Evolutionary conservation across 2,329 filamentous ascomycete genomes (phyloP), one percentile per base, ranked within the genome.

Genomic region (Trichophaea hybrida): DNA sequence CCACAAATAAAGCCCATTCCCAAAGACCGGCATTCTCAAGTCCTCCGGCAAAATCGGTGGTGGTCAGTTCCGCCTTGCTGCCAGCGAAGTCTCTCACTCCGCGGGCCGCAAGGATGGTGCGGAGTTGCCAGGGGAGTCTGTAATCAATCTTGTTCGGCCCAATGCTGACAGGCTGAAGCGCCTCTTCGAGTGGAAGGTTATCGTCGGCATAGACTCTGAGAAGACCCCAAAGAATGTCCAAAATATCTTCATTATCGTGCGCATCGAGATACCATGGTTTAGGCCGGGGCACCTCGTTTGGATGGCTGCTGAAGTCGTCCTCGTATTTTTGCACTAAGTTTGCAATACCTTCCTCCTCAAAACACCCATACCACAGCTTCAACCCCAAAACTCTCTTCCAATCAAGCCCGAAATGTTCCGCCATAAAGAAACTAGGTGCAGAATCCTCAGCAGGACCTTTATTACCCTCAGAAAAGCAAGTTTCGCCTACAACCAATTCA

Each of bases 311-410:
- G 50, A 97, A 76, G 67, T 95, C 89, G 58, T 83, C 76, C 62
- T 82, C 76, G 72, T 89, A 98, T 33, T 79, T 78, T 48, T 77
- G 73, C 4, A 98, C 83, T 2, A 90, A 90, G 50, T 77, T 75
- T 54, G 84, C 80, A 48, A 96, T 77, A 38, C 82, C 78, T 49
- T 89, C 85, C 43, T 82, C 77, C 37, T 80, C 75, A 1, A 80
- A 77, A 44, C 83, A 86, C 49, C 83, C 84, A 71, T 95, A 98
- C 86, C 89, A 97, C 1, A 98, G 76, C 48, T 90, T 83, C 54
- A 98, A 77, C 8, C 88, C 91, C 71, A 98, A 95, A 0, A 90
- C 84, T 69, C 94, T 90, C 71, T 88, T 84, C 93, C 93, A 98
- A 70, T 94, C 86, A 38, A 98, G 77, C 4, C 82, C 82, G 70